Evolutionary conservation across 1,284 basidiomycete species (phyloP).

Genomic region (Sporisorium graminicola): DNA sequence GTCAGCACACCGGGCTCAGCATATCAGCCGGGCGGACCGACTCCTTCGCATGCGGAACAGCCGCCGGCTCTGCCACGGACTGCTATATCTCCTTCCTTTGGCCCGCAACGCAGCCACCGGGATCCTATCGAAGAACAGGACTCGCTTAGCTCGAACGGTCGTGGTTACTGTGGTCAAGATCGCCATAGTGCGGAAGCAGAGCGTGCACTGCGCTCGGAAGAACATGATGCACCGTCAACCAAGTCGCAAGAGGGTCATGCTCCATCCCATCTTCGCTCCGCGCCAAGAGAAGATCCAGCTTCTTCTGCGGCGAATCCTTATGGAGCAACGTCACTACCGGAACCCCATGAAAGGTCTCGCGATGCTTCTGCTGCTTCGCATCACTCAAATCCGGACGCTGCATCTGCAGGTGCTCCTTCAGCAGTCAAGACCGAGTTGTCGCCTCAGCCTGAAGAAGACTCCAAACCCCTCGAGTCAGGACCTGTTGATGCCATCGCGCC

Average conservation of each 20-base stretch:
- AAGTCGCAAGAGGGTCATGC: background rate
- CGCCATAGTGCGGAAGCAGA: background rate
- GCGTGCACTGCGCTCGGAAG: background rate
- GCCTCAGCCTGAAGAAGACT: background rate
- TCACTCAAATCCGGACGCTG: background rate
- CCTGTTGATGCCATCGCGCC: slow-evolving; percentile 4
- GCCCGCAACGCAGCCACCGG: slow-evolving; percentile 22
- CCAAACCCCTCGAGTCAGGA: background rate
- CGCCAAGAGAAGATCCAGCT: background rate
- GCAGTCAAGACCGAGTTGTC: background rate
- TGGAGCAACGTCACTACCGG: background rate
- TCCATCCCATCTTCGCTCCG: background rate
- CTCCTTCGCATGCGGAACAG: slow-evolving; percentile 11
- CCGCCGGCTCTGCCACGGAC: slow-evolving; percentile 25
- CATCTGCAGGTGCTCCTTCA: background rate
- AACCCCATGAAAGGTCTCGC: background rate
- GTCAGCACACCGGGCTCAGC: slow-evolving; percentile 24
- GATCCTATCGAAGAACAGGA: slow-evolving; percentile 5
- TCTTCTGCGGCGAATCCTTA: background rate
- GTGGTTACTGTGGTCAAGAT: background rate
- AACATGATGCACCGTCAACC: background rate
- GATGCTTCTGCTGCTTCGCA: slow-evolving; percentile 1
- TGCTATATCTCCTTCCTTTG: slow-evolving; percentile 20
- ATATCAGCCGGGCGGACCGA: slow-evolving; percentile 3
- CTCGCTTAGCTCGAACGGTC: slow-evolving; percentile 8